Conservation (phyloP, 148 eudicot genomes). For the Persicaria maculosa region DNA sequence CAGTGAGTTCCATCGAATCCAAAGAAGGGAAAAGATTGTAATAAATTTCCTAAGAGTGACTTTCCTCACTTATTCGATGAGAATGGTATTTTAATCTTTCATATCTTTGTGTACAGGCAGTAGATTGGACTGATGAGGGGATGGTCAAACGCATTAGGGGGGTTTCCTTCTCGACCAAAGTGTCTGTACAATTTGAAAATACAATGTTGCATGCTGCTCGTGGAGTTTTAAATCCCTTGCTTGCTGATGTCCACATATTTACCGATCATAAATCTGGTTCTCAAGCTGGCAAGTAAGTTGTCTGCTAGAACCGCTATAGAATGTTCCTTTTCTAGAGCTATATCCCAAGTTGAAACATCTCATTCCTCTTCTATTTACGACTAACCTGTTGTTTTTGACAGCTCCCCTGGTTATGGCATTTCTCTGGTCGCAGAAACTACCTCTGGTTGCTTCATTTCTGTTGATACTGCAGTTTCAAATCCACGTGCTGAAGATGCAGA, state of each 20-base stretch:
- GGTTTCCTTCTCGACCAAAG: constrained; percentile 63
- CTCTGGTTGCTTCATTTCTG: constrained; percentile 75
- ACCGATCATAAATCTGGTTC: constrained; percentile 76
- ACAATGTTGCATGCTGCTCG: constrained; percentile 72
- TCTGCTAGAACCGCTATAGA: not conserved
- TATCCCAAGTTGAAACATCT: not conserved
- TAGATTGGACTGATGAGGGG: constrained; percentile 82
- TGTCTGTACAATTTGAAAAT: constrained; percentile 70
- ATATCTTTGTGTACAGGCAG: constrained; percentile 42
- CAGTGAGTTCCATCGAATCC: constrained; percentile 25
- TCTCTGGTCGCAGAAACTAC: constrained; percentile 83
- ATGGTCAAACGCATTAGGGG: constrained; percentile 94
- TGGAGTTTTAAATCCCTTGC: constrained; percentile 79
- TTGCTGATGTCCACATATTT: constrained; percentile 74
- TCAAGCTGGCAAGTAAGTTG: constrained; percentile 87
- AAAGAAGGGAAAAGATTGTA: not conserved
- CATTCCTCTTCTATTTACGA: not conserved
- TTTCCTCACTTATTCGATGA: not conserved
- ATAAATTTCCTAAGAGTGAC: not conserved
- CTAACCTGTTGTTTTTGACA: constrained; percentile 23
- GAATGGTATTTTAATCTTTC: not conserved
- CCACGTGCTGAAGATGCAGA: constrained; percentile 38
- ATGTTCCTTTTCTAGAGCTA: not conserved
- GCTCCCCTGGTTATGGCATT: constrained; percentile 94
- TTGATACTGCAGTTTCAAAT: constrained; percentile 63